phyloP scores from a whole-genome alignment of 2,329 filamentous ascomycete species.

The Fusarium armeniacum region DNA sequence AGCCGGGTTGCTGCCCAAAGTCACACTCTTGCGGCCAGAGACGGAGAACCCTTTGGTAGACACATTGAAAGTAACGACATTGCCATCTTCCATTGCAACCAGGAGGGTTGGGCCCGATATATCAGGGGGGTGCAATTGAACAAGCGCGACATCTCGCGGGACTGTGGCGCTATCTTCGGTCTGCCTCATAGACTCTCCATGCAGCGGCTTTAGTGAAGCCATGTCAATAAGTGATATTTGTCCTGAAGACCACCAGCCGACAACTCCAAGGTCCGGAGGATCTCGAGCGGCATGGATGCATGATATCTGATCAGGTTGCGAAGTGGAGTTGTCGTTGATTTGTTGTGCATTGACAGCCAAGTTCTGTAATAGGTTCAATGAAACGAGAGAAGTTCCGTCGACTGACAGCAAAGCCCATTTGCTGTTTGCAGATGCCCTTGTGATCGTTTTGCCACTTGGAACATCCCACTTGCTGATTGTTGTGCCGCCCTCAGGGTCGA shows the following conservation, averaged over 20 bases:
- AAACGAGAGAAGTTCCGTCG: constrained; percentile 79
- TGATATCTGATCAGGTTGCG: constrained; percentile 77
- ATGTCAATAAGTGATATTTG: constrained; percentile 81
- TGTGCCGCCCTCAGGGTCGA: constrained; percentile 71
- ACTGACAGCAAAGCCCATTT: constrained; percentile 79
- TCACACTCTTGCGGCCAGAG: constrained; percentile 81
- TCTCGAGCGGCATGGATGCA: constrained; percentile 82
- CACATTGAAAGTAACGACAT: constrained; percentile 86
- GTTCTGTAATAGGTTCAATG: constrained; percentile 73
- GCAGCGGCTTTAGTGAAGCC: constrained; percentile 73
- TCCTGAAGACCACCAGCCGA: constrained; percentile 91
- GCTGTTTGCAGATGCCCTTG: constrained; percentile 81
- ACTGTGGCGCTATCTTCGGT: constrained; percentile 79
- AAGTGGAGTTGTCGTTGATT: constrained; percentile 65
- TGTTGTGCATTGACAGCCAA: constrained; percentile 72
- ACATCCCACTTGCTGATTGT: constrained; percentile 71
- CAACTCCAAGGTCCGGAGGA: constrained; percentile 76
- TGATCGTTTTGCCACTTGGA: constrained; percentile 71
- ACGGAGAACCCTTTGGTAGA: constrained; percentile 72
- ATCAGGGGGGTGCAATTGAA: constrained; percentile 77
- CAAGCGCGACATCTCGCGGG: constrained; percentile 84
- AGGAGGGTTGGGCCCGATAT: constrained; percentile 79
- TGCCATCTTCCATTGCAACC: constrained; percentile 91
- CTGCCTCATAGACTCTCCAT: constrained; percentile 72
- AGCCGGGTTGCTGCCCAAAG: constrained; percentile 88